Evolutionary conservation across 441 rosid genomes (phyloP), one percentile per base, ranked within the genome.

Genomic region (Populus hybrid): DNA sequence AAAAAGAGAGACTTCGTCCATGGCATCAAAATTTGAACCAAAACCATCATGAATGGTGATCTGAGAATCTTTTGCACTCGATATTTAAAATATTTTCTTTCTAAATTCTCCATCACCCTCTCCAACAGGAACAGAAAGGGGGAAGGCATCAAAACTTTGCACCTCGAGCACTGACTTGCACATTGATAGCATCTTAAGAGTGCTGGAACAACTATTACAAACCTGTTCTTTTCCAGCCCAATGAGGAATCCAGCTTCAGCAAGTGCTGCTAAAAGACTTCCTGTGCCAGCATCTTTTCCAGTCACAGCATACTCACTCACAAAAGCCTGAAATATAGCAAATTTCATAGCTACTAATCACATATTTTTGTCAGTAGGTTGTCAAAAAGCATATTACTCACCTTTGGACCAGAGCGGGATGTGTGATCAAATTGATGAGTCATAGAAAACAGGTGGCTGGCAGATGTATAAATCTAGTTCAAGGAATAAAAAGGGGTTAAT

Each of bases 221-320:
- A 94, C 97, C 98, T 93, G 86, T 94, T 94, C 79, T 90, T 93
- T 88, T 94, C 99, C 61, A 94, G 87, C 68, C 99, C 97, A 67
- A 94, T 86, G 75, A 93, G 94, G 83, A 93, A 92, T 2, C 83
- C 97, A 74, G 95, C 97, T 84, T 93, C 97, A 68, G 90, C 99
- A 69, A 94, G 90, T 68, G 88, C 93, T 16, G 99, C 99, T 68
- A 90, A 87, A 69, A 93, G 91, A 82, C 89, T 94, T 83, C 97
- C 97, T 20, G 80, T 87, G 71, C 97, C 99, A 56, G 94, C 97
- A 82, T 93, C 99, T 71, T 87, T 83, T 64, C 92, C 94, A 6
- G 88, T 90, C 74, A 94, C 99, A 28, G 97, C 99, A 85, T 94
- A 94, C 81, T 93, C 97, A 66, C 99, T 94, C 40, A 93, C 93